A percentile compares a stretch with the other conserved stretches of the same genome.
phyloP scores from a whole-genome alignment of 306 rosid genomes.

The Trifolium repens region DNA sequence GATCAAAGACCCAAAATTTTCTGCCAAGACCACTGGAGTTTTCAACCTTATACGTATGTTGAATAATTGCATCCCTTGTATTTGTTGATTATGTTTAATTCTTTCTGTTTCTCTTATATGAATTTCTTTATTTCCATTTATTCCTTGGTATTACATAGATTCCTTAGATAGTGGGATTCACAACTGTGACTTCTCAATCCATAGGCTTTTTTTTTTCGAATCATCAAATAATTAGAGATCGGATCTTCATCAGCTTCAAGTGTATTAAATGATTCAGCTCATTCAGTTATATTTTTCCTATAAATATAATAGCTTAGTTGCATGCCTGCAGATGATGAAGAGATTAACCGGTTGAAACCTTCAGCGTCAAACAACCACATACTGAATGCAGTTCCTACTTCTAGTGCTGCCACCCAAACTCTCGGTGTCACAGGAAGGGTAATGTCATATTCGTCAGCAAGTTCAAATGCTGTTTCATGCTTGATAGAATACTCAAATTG shows the following conservation, averaged over 20 bases:
- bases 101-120: neutral
- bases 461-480: conserved; percentile 20
- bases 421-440: conserved; percentile 58
- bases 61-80: conserved; percentile 28
- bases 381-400: conserved; percentile 61
- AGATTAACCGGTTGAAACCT: conserved; percentile 48
- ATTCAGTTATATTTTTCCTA: conserved; percentile 10
- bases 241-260: conserved; percentile 4
- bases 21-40: conserved; percentile 62
- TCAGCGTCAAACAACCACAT: conserved; percentile 53
- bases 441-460: conserved; percentile 36
- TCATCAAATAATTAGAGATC: conserved; percentile 6
- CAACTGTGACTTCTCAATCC: conserved; percentile 1
- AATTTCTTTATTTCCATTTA: neutral
- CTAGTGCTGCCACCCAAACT: conserved; percentile 54
- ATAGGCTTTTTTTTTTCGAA: neutral
- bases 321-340: conserved; percentile 65
- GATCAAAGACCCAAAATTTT: conserved; percentile 48
- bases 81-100: neutral
- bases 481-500: conserved; percentile 26
- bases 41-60: conserved; percentile 79
- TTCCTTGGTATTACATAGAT: neutral
- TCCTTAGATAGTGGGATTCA: neutral
- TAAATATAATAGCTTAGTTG: conserved; percentile 35
- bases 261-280: conserved; percentile 14